Base-by-base conservation (phyloP, 1,284 basidiomycete species). In the Cerioporus squamosus region DNA sequence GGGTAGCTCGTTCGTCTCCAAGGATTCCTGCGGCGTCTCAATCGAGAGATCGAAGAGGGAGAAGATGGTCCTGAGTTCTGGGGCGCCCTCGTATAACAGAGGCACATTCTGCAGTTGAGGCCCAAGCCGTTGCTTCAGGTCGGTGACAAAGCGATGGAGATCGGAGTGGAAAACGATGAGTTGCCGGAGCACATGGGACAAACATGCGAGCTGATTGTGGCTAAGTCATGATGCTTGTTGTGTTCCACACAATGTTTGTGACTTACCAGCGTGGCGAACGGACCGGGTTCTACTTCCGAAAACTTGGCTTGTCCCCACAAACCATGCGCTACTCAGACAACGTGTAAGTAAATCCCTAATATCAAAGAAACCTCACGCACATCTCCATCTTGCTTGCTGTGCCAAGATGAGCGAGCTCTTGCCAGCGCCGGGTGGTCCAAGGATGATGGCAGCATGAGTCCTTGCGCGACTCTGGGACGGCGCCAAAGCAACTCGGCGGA, bases 231-330 rank as follows among this genome's bases (percentile, higher is more conserved):
- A n/a, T n/a, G n/a, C n/a, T n/a, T 18, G 29, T 36, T 7, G 6
- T 36, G 23, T 39, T 15, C 6, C 15, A 17, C 17, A 17, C 9
- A 59, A 36, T 9, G 39, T 18, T 22, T 17, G 1, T n/a, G 12
- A 68, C 80, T 67, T 65, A 87, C 86, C 65, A 89, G 68, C 2
- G 86, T 84, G 14, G 84, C 79, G 66, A 89, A 90, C 9, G 88
- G 88, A 2, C 86, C 84, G 2, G 84, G 81, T 60, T 87, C 82
- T 5, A 78, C 76, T 50, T 75, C 81, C 62, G 87, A 83, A 61
- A 90, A 90, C 70, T 88, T 89, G 4, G 87, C 87, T 62, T 89
- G 86, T 17, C 87, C 88, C 86, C 87, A 90, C 14, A 89, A 77
- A 3, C 88, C 88, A 62, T 88, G 86, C 17, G 84, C 86, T 88